These are phyloP conservation scores for Phytophthora ramorum DNA, from an alignment of 352 stramenopile species.

Conservation along the genomic window DNA sequence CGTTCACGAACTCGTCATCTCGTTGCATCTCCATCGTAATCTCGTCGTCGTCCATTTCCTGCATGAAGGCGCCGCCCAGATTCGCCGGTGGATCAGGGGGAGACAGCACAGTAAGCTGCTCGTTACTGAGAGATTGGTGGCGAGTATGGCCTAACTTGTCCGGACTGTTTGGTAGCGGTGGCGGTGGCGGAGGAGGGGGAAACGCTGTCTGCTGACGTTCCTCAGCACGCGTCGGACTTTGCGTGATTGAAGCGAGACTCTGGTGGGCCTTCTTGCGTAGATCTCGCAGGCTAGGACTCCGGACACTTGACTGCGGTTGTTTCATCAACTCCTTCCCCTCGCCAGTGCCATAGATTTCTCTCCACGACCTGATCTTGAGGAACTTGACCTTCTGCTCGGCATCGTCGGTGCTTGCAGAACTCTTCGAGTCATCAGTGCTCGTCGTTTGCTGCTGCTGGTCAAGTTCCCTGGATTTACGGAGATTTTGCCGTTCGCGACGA, in stretches of 20 bases:
- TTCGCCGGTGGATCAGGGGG: slow-evolving; percentile 18
- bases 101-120: slow-evolving; percentile 10
- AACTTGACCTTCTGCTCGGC: slow-evolving; percentile 51
- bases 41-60: slow-evolving; percentile 67
- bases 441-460: slow-evolving; percentile 25
- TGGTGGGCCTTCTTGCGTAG: slow-evolving; percentile 34
- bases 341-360: slow-evolving; percentile 66
- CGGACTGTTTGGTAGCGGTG: slow-evolving; percentile 4
- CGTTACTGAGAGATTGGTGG: slow-evolving; percentile 10
- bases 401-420: slow-evolving; percentile 24
- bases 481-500: slow-evolving; percentile 30
- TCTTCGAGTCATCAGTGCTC: slow-evolving; percentile 29
- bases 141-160: slow-evolving; percentile 1
- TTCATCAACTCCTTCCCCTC: slow-evolving; percentile 63
- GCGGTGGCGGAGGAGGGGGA: slow-evolving; percentile 14
- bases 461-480: slow-evolving; percentile 14
- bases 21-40: slow-evolving; percentile 40
- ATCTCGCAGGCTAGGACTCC: slow-evolving; percentile 28
- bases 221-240: slow-evolving; percentile 13
- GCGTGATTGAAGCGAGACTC: slow-evolving; percentile 28
- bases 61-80: slow-evolving; percentile 61
- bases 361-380: slow-evolving; percentile 67
- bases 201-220: slow-evolving; percentile 10
- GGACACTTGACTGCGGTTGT: slow-evolving; percentile 25
- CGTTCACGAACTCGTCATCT: slow-evolving; percentile 26